Percentiles rank a stretch among this genome's conserved stretches.
phyloP scores from a whole-genome alignment of 257 asterid genomes.

The Penstemon barbatus region DNA sequence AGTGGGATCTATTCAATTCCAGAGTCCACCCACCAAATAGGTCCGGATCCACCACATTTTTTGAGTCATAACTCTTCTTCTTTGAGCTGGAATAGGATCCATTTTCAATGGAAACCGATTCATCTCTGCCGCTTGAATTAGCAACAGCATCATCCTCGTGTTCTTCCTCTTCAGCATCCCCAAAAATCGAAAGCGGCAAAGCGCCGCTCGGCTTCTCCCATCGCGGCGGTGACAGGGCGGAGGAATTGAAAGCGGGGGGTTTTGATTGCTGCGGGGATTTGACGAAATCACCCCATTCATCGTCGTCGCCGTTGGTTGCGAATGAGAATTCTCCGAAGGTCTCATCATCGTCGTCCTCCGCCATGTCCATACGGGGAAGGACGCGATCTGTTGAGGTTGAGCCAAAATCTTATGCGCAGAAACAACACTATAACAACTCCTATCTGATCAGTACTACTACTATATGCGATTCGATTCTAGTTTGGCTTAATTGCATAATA shows the following conservation, averaged over 20 bases:
- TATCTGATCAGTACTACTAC: too few relatives aligned
- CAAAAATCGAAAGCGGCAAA: constrained; percentile 72
- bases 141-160: constrained; percentile 26
- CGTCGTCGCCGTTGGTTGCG: constrained; percentile 55
- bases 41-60: constrained; percentile 13
- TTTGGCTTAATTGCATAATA: too few relatives aligned
- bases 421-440: too few relatives aligned
- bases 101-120: constrained; percentile 33
- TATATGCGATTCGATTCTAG: too few relatives aligned
- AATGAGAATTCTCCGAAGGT: constrained; percentile 75
- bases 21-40: constrained; percentile 36
- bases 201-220: constrained; percentile 75
- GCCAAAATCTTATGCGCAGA: not conserved
- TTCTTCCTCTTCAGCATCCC: constrained; percentile 53
- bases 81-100: constrained; percentile 31
- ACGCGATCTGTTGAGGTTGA: constrained; percentile 3
- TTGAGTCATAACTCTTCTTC: constrained; percentile 30
- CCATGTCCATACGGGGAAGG: constrained; percentile 38
- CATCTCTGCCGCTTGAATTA: constrained; percentile 24
- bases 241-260: constrained; percentile 29
- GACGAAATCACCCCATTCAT: constrained; percentile 86
- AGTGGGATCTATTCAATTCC: constrained; percentile 36
- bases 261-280: constrained; percentile 48
- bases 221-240: constrained; percentile 29
- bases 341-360: constrained; percentile 68